A percentile compares a stretch with the other conserved stretches of the same genome.
Evolutionary conservation across 2,329 filamentous ascomycete species (phyloP).

Genomic region (Calonectria honghensis): DNA sequence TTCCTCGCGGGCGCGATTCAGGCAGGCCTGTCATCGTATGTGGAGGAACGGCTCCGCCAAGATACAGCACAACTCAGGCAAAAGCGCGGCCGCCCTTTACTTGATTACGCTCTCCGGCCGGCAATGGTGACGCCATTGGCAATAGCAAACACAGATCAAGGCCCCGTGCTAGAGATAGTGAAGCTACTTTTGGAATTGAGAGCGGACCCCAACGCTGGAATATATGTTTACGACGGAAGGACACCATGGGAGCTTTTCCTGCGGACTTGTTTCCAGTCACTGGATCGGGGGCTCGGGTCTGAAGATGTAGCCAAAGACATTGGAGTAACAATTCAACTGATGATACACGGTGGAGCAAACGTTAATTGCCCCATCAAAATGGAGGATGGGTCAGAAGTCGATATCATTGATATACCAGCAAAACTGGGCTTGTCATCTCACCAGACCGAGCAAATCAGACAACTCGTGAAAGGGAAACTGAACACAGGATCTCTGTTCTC

Average conservation of each 20-base stretch:
- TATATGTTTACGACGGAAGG: not conserved
- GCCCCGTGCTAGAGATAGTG: not conserved
- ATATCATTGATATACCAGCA: not conserved
- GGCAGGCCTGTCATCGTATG: not conserved
- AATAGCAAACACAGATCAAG: not conserved
- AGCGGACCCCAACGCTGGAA: not conserved
- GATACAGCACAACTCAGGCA: not conserved
- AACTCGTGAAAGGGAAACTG: not conserved
- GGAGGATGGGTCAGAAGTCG: not conserved
- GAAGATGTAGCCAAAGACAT: not conserved
- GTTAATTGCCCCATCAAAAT: not conserved
- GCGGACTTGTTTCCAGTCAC: not conserved
- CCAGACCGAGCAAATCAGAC: not conserved
- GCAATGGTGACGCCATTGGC: not conserved
- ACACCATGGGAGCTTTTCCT: not conserved
- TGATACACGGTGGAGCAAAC: not conserved
- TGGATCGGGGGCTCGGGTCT: not conserved
- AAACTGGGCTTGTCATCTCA: not conserved
- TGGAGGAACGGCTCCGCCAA: not conserved
- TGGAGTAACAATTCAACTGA: not conserved
- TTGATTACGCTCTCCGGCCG: not conserved
- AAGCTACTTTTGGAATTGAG: not conserved
- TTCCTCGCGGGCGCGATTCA: not conserved
- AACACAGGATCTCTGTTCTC: not conserved
- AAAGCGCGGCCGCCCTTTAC: not conserved